Evolutionary conservation across 768 basidiomycete species (phyloP).

Genomic region (Lepiota subincarnata): DNA sequence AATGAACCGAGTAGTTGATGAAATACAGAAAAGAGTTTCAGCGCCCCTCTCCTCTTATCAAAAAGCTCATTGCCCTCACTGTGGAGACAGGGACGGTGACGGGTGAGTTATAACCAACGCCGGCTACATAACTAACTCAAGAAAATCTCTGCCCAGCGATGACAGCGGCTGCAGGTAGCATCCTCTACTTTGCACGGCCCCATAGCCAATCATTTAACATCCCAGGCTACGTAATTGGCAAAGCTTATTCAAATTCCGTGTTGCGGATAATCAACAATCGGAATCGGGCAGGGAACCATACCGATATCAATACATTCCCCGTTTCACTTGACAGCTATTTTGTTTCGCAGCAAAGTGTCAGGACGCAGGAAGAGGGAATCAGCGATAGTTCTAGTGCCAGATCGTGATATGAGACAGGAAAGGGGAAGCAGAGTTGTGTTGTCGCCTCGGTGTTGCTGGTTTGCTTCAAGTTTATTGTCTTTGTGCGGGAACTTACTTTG

Average conservation of each 20-base stretch:
- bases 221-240: background rate
- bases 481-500: no score
- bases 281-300: background rate
- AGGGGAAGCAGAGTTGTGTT: background rate
- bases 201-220: slow-evolving; percentile 1
- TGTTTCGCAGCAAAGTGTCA: background rate
- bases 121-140: background rate
- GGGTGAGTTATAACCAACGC: background rate
- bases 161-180: background rate
- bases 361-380: background rate
- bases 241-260: background rate
- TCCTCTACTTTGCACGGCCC: background rate
- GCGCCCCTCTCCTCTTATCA: background rate
- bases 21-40: slow-evolving; percentile 3
- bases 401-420: background rate
- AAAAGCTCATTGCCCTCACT: background rate
- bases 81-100: slow-evolving; percentile 5
- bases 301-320: slow-evolving; percentile 1
- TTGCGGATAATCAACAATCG: slow-evolving; percentile 5
- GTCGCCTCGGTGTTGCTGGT: no score
- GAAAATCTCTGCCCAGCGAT: background rate
- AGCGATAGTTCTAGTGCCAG: no score
- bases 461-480: no score
- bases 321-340: background rate
- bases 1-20: background rate